These are phyloP conservation scores for Podospora didyma DNA, from an alignment of 495 filamentous ascomycete genomes.

Conservation along the genomic window DNA sequence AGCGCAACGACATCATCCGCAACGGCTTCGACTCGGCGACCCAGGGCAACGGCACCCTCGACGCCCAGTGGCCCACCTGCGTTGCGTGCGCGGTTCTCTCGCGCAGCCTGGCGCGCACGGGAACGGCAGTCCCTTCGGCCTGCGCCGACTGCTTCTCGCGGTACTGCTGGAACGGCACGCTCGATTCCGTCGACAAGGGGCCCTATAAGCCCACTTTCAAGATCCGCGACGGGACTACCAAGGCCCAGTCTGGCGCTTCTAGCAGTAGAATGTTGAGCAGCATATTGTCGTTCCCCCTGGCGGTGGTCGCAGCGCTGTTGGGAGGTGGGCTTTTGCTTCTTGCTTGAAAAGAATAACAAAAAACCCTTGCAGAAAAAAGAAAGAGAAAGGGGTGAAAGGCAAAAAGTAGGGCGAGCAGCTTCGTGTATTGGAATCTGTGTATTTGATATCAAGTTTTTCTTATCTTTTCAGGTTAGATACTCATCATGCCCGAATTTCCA, in stretches of 20 bases:
- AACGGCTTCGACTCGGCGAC: constrained; percentile 85
- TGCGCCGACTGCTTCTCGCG: constrained; percentile 71
- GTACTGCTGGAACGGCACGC: constrained; percentile 87
- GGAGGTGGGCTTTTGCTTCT: too few species aligned
- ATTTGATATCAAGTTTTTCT: too few species aligned
- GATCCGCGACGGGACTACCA: constrained; percentile 17
- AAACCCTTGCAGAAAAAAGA: not conserved
- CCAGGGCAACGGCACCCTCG: constrained; percentile 70
- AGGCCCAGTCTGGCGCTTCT: not conserved
- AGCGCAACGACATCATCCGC: constrained; percentile 72
- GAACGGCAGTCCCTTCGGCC: constrained; percentile 55
- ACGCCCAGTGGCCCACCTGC: constrained; percentile 70
- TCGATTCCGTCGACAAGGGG: constrained; percentile 36
- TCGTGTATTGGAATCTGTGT: too few species aligned
- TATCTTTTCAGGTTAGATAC: too few species aligned
- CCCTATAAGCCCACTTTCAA: constrained; percentile 32
- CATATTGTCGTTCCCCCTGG: not conserved
- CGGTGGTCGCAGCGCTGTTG: constrained; percentile 5
- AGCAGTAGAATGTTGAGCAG: not conserved
- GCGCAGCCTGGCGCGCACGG: constrained; percentile 65
- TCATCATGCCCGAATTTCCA: too few species aligned
- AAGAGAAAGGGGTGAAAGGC: too few species aligned
- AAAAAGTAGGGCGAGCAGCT: too few species aligned
- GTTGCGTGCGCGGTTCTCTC: constrained; percentile 87
- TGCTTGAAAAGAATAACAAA: not conserved